Evolutionary conservation across 208 protist species (phyloP), one percentile per base, ranked within the genome.

Genomic region (Leptomonas seymouri): DNA sequence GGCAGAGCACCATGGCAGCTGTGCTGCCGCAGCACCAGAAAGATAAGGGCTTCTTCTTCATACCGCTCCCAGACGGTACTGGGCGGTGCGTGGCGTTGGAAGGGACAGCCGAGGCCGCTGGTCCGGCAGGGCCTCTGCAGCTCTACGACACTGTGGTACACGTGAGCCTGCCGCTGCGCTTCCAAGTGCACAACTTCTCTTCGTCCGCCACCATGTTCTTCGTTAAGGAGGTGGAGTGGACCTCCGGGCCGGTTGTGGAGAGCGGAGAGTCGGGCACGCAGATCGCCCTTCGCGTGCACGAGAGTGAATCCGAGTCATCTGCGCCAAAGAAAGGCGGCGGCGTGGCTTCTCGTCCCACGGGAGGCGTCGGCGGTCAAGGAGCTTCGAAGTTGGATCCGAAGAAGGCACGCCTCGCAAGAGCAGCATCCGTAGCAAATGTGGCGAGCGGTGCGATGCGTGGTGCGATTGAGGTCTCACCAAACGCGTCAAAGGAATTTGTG

Each of bases 41-140:
- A n/a, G 94, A 98, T 73, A 31, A 49, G 4, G 97, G 85, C 21
- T 93, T 69, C 20, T 71, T 98, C 0, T 99, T 99, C 77, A 82
- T 99, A 25, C 93, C 98, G 57, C 81, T 96, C 34, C 95, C 97
- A 0, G 86, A 97, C 53, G 98, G 98, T 60, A 77, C 78, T 12
- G 97, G 89, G 2, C 57, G 93, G 15, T 82, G 89, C 12, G 96
- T 93, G 72, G 76, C 73, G 21, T 81, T 98, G 30, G 90, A 95
- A 55, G 95, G 95, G 39, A 64, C 31, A 1, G 81, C 93, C 0
- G 80, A 85, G 15, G 55, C 70, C 3, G 48, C 90, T 0, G 82
- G 79, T 20, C 82, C 90, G 18, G 76, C 86, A 1, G 73, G 62
- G 12, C 73, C 87, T 16, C 25, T 61, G 71, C 71, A 77, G 63